Base-by-base conservation (phyloP, 768 basidiomycete genomes). In the Pleurotus citrinopileatus region DNA sequence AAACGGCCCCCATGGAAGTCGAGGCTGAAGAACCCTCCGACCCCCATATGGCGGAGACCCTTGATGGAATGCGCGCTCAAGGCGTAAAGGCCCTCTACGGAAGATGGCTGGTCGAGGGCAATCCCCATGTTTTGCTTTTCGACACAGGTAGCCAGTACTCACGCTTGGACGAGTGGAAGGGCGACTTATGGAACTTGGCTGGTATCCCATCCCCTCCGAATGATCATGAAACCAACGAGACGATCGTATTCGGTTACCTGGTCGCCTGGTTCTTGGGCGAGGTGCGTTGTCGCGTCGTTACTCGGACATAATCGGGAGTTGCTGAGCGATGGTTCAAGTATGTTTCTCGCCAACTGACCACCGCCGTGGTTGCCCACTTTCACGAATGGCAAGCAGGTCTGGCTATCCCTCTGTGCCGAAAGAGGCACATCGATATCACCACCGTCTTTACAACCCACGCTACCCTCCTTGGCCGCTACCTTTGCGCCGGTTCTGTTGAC, bases 191-290 rank as follows among this genome's bases (percentile, higher is more conserved):
- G 97, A 97, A 94, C 70, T 72, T 99, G 45, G 96, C 97, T 8
- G 97, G 96, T 43, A 99, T 99, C 56, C 97, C 97, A 4, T 91
- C 91, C 42, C 97, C 97, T 15, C 92, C 94, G 1, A 91, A 91
- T 62, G 96, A 99, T 70, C 87, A 90, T 65, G 96, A 99, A 70
- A 99, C 97, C 20, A 99, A 99, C 77, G 96, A 99, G 66, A 89
- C 95, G 20, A 94, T 99, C 68, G 77, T 98, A 52, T 95, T 98
- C 72, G 96, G 96, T 12, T 99, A 99, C 70, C 85, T 99, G 58
- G 91, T 96, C 50, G 94, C 96, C 4, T 99, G 97, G 96, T 98
- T 99, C 78, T 80, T 99, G n/a, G 96, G 96, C 62, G 96, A 99
- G 77, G 94, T 93, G 55, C 58, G 87, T 72, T 3, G 38, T 40